These are phyloP conservation scores for Clitopilus passeckerianus DNA, from an alignment of 768 basidiomycete genomes.

Conservation along the genomic window DNA sequence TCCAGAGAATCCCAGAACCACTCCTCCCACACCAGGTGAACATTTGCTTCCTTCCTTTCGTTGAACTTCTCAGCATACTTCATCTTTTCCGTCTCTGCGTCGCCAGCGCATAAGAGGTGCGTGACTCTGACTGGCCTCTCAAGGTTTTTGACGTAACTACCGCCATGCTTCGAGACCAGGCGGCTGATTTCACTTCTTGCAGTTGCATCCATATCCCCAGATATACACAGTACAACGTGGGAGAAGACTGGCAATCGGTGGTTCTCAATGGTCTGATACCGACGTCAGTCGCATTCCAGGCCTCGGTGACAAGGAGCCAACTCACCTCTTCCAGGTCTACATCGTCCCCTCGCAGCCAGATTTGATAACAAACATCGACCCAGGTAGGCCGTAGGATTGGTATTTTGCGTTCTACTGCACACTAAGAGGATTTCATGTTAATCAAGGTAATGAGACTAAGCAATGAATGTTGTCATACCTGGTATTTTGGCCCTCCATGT, in stretches of 20 bases:
- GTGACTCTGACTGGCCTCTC: conserved; percentile 79
- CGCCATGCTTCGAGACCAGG: conserved; percentile 54
- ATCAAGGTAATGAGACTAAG: conserved; percentile 3
- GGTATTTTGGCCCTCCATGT: conserved; percentile 85
- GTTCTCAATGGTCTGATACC: conserved; percentile 45
- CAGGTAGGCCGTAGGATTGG: conserved; percentile 78
- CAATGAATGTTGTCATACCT: conserved; percentile 31
- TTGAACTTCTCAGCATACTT: conserved; percentile 75
- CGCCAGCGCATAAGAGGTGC: conserved; percentile 75
- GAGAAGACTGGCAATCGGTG: conserved; percentile 74
- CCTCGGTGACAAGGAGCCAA: background rate
- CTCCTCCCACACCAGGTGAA: conserved; percentile 86
- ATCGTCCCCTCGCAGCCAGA: conserved; percentile 80
- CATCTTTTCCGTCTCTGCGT: conserved; percentile 72
- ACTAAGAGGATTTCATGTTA: conserved; percentile 36
- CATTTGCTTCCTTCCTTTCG: conserved; percentile 61
- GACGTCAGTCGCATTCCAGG: background rate
- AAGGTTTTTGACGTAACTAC: conserved; percentile 68
- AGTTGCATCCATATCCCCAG: conserved; percentile 65
- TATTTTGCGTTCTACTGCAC: conserved; percentile 74
- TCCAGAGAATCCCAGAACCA: conserved; percentile 95
- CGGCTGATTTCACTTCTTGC: conserved; percentile 61
- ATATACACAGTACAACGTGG: conserved; percentile 63
- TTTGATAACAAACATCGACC: conserved; percentile 65
- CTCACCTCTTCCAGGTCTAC: conserved; percentile 62